phyloP scores from a whole-genome alignment of 805 yeast genomes.

The Lipomyces orientalis region DNA sequence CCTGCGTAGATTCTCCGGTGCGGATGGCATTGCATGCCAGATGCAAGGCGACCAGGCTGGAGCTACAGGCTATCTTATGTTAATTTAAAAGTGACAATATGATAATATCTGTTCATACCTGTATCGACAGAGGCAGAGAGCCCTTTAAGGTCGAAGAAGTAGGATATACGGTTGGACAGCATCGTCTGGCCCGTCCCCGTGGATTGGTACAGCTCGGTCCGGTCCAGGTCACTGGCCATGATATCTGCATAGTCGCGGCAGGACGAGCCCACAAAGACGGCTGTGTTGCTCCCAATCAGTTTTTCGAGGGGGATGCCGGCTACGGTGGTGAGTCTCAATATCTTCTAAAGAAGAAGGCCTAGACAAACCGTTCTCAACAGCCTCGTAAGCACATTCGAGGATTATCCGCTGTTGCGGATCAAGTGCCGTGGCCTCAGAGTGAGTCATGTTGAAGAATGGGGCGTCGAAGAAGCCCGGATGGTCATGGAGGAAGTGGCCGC shows the following conservation, averaged over 20 bases:
- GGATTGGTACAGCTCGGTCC: not conserved
- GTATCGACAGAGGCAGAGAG: not conserved
- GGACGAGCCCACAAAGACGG: not conserved
- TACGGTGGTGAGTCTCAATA: not conserved
- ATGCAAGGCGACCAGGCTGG: not conserved
- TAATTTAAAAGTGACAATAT: not conserved
- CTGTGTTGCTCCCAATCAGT: not conserved
- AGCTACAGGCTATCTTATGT: not conserved
- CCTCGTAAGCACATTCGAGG: no score
- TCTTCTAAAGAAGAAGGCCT: not conserved
- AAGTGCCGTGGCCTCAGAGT: no score
- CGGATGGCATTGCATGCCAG: not conserved
- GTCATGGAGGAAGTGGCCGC: not conserved
- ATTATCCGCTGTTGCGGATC: no score
- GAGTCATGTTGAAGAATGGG: no score
- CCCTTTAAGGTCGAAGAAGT: not conserved
- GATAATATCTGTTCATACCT: not conserved
- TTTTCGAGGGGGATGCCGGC: slow-evolving; percentile 1
- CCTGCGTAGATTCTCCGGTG: not conserved
- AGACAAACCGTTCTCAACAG: not conserved
- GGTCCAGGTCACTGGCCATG: not conserved
- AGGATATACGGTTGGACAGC: not conserved
- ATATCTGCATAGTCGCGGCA: not conserved
- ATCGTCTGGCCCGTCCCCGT: not conserved
- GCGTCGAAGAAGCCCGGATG: no score